Base-by-base conservation (phyloP, 2,329 filamentous ascomycete species). In the Xylariaceae sp. region DNA sequence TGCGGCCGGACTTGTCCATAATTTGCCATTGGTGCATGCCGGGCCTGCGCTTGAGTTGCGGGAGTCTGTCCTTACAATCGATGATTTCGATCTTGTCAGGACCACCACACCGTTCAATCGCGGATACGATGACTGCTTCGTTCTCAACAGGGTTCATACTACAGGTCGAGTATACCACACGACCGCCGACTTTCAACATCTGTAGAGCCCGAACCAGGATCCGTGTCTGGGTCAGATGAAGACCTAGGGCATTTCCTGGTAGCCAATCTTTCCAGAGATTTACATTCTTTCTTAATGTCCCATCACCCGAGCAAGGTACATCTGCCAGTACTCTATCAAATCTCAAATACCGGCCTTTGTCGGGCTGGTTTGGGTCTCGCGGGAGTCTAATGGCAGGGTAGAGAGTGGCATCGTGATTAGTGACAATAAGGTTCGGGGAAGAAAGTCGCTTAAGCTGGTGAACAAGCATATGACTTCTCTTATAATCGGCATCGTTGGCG, bases 111-210 rank as follows among this genome's bases (percentile, higher is more conserved):
- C 93, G 85, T 66, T 92, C 89, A 65, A 99, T 93, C 10, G 95
- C 95, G 21, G 89, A 88, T 1, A 90, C 87, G 57, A 99, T 80
- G 16, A 98, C 92, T 6, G 95, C 89, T 76, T 99, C 95, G 69
- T 99, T 96, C 79, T 99, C 95, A 23, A 98, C 86, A 0, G 95
- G 95, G 76, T 99, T 99, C 90, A 99, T 91, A 74, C 92, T 97
- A 81, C 95, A 99, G 19, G 95, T 99, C 2, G 93, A 98, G 78
- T 98, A 99, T 50, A 99, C 93, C 23, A 98, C 90, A 61, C 93
- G 86, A 49, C 95, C 95, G 41, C 95, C 93, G 53, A 91, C 89
- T 79, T 97, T 98, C 64, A 99, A 85, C 87, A 99, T 91, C 76
- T 98, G 93, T 49, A 99, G 81, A 29, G 95, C 91, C 59, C 95